Evolutionary conservation across 495 filamentous ascomycete species (phyloP), one percentile per base, ranked within the genome.

Genomic region (Hyaloscypha hepaticicola): DNA sequence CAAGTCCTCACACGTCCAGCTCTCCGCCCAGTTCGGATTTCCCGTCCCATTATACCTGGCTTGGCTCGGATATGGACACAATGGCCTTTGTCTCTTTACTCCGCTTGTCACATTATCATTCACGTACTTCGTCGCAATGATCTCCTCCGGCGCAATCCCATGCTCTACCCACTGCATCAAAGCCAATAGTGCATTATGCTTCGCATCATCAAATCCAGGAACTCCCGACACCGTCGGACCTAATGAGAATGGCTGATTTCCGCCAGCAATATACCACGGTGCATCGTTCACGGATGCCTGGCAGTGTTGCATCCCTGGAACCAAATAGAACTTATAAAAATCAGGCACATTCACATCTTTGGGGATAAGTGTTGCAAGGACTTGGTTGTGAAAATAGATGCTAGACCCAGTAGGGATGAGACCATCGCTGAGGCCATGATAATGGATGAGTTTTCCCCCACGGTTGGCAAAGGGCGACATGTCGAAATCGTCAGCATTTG

Each of bases 91-190:
- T 28, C 72, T 74, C 62, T 58, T 55, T 0, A 82, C 73, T 4
- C 77, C 80, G n/a, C 19, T 72, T 65, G 57, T 76, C 69, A 26
- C 66, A 14, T 63, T 34, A 52, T 74, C 75, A 53, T 75, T 72
- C 31, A 66, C 57, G 69, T 73, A 83, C 16, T 75, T 76, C 31
- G 80, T 83, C 19, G 79, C 79, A 2, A 81, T 70, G 45, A 83
- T 55, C 34, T 72, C 58, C n/a, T 77, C 73, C 0, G 80, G 78
- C 11, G 71, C 69, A 26, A 49, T 70, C 0, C 73, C 79, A 12
- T 74, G 65, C 71, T 86, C 84, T 2, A 82, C 80, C 84, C 84
- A 87, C 2, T 69, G 66, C 72, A 84, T 76, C 58, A 87, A 63
- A 21, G 81, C 82, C 58, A 80, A 48, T 56, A 85, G 24, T 1